Percentiles rank a stretch among this genome's conserved stretches.
Conservation (phyloP, 2,329 filamentous ascomycete species). For the Microascus cirrosus region DNA sequence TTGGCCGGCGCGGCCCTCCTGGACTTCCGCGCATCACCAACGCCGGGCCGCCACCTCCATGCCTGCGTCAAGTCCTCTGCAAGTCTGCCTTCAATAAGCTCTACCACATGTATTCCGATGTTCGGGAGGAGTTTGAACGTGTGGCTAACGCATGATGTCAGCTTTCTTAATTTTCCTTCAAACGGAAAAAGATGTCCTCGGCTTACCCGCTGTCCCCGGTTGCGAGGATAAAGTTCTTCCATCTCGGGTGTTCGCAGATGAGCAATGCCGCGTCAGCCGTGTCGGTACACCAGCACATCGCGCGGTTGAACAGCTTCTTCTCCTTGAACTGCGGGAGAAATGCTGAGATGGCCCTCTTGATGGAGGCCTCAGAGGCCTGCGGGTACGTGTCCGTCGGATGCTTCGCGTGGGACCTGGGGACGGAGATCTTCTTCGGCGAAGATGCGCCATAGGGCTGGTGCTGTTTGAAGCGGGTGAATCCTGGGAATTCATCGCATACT, state of each 20-base stretch:
- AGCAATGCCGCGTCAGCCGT: constrained; percentile 20
- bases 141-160: constrained; percentile 17
- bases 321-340: constrained; percentile 17
- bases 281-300: constrained; percentile 23
- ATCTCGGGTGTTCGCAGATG: constrained; percentile 22
- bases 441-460: constrained; percentile 21
- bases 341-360: constrained; percentile 16
- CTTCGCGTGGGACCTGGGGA: constrained; percentile 22
- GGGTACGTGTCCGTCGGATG: constrained; percentile 24
- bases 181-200: no score
- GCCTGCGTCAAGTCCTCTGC: constrained; percentile 23
- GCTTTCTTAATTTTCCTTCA: neutral
- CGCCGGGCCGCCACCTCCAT: constrained; percentile 33
- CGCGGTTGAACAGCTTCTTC: constrained; percentile 17
- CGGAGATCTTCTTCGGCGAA: constrained; percentile 15
- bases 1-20: constrained; percentile 25
- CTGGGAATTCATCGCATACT: constrained; percentile 25
- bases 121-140: constrained; percentile 32
- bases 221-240: constrained; percentile 33
- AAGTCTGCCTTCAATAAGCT: constrained; percentile 27
- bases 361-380: constrained; percentile 17
- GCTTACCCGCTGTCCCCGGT: constrained; percentile 33
- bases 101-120: constrained; percentile 33
- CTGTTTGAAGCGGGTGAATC: constrained; percentile 22
- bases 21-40: constrained; percentile 29